These are phyloP conservation scores for Tricholoma sp. DNA, from an alignment of 768 basidiomycete species.

Conservation along the genomic window DNA sequence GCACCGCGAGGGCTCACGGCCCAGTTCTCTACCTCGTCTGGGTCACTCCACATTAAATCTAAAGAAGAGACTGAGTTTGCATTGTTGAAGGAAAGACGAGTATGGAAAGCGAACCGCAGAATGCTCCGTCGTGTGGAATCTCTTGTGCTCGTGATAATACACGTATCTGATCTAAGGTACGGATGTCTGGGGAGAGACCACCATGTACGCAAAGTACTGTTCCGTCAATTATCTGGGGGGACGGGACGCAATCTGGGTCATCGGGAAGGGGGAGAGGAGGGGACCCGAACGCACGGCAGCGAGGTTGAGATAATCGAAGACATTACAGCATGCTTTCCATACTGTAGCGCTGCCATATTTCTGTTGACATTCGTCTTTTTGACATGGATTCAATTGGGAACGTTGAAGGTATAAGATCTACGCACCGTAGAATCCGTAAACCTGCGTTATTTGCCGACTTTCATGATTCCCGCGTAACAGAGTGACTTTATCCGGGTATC, in stretches of 20 bases:
- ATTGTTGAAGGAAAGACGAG: background rate
- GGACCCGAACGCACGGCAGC: constrained; percentile 63
- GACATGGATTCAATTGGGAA: background rate
- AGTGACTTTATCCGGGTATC: constrained; percentile 91
- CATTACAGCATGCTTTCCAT: constrained; percentile 96
- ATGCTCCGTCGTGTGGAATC: constrained; percentile 98
- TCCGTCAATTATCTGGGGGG: constrained; percentile 88
- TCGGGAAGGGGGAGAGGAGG: background rate
- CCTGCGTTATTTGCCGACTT: constrained; percentile 95
- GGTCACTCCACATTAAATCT: constrained; percentile 99
- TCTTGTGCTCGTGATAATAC: constrained; percentile 94
- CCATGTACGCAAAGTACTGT: constrained; percentile 92
- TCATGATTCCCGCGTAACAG: constrained; percentile 94
- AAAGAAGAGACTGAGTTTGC: background rate
- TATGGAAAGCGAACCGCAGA: constrained; percentile 59
- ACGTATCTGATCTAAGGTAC: constrained; percentile 91
- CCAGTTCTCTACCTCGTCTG: constrained; percentile 93
- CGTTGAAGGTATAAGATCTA: background rate
- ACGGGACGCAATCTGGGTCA: background rate
- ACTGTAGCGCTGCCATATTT: constrained; percentile 95
- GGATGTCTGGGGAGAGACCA: constrained; percentile 92
- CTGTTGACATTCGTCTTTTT: constrained; percentile 90
- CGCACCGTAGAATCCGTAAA: constrained; percentile 97
- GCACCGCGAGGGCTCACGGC: constrained; percentile 95
- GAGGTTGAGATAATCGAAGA: constrained; percentile 93